phyloP scores from a whole-genome alignment of 768 basidiomycete species.

The Calocybe indica region DNA sequence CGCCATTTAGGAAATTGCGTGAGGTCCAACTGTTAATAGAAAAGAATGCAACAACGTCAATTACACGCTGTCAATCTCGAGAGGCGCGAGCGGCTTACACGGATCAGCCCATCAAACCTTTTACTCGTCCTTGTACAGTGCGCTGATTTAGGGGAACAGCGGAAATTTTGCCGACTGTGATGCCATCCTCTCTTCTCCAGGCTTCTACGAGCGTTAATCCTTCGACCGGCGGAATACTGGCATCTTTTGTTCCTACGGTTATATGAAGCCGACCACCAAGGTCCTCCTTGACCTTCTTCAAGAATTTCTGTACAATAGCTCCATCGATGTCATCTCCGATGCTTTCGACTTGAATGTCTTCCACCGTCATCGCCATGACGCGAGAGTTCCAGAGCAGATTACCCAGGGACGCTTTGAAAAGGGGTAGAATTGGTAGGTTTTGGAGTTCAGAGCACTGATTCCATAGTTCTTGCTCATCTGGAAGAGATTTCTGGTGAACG shows the following conservation, averaged over 20 bases:
- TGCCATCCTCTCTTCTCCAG: constrained; percentile 36
- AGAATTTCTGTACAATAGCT: constrained; percentile 30
- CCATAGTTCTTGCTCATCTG: constrained; percentile 30
- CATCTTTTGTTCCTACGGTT: constrained; percentile 71
- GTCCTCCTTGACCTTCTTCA: constrained; percentile 38
- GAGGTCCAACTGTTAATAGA: no score
- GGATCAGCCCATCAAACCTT: constrained; percentile 6
- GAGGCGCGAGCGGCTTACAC: no score
- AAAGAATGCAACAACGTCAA: no score
- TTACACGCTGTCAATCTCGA: no score
- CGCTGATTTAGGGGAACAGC: constrained; percentile 9
- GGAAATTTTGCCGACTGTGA: constrained; percentile 5
- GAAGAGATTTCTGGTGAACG: constrained; percentile 56
- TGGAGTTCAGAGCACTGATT: constrained; percentile 43
- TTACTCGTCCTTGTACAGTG: constrained; percentile 13
- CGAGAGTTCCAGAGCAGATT: constrained; percentile 69
- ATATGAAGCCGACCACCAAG: constrained; percentile 63
- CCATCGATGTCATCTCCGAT: constrained; percentile 24
- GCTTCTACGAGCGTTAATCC: constrained; percentile 57
- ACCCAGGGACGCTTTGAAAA: constrained; percentile 57
- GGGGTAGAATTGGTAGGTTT: constrained; percentile 31
- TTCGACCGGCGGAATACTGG: constrained; percentile 56
- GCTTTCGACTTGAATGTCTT: constrained; percentile 36
- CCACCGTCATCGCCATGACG: constrained; percentile 77
- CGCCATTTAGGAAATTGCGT: no score